phyloP scores from a whole-genome alignment of 2,329 filamentous ascomycete genomes.

The Fonsecaea pedrosoi region DNA sequence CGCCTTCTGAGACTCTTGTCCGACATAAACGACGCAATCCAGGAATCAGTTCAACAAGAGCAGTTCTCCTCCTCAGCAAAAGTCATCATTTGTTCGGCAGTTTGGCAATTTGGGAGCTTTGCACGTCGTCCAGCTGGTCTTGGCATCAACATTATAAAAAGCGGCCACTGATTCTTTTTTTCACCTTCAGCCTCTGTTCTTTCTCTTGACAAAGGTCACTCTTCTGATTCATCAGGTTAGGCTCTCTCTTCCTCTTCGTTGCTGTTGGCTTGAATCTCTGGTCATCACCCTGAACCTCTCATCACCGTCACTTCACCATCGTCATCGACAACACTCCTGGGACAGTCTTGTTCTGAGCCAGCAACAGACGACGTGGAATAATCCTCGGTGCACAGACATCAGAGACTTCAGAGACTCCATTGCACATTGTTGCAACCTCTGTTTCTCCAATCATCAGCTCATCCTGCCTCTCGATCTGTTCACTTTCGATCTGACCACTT shows the following conservation, averaged over 20 bases:
- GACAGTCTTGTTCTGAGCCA: background rate
- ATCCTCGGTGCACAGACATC: background rate
- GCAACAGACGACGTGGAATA: background rate
- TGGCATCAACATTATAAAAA: constrained; percentile 15
- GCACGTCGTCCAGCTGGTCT: constrained; percentile 23
- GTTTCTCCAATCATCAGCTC: background rate
- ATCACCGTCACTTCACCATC: background rate
- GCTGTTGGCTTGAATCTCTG: background rate
- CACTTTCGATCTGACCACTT: background rate
- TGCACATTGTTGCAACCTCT: constrained; percentile 6
- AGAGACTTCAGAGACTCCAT: background rate
- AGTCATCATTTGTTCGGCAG: background rate
- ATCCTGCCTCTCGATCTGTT: background rate
- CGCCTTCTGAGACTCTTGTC: background rate
- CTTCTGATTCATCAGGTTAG: background rate
- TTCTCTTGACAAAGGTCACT: background rate
- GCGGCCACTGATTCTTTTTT: constrained; percentile 19
- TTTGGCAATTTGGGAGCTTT: constrained; percentile 9
- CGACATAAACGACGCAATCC: background rate
- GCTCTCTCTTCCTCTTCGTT: constrained; percentile 5
- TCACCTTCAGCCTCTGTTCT: constrained; percentile 9
- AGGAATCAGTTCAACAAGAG: background rate
- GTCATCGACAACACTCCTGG: background rate
- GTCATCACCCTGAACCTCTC: background rate
- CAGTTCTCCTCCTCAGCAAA: background rate